Evolutionary conservation across 2,329 filamentous ascomycete species (phyloP), one percentile per base, ranked within the genome.

Genomic region (Venturiaceae sp.): DNA sequence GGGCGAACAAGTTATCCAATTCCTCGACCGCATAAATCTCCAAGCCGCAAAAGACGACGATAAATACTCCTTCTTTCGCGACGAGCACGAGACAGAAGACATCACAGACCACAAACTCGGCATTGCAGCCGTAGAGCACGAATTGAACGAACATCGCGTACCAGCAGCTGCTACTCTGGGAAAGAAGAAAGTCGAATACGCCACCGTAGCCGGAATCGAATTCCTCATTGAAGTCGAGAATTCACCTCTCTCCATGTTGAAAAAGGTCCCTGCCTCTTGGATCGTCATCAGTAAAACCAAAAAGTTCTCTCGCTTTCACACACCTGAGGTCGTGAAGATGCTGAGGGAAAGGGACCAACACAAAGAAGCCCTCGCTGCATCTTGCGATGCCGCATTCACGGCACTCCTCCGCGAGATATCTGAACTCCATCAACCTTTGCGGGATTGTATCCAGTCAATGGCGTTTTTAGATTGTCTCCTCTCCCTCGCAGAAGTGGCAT

Each of bases 251-350:
- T 80, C 80, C 1, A 83, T 90, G 57, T 80, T 96, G 61, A 94
- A 91, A 69, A 84, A 86, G 59, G 90, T 99, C 0, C 94, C 94
- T 0, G 92, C 94, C 3, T 95, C 90, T 0, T 99, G 94, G 94
- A 80, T 83, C 63, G 97, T 99, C 72, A 89, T 97, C 66, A 95
- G 88, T 59, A 92, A 92, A 54, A 99, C 94, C 6, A 97, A 97
- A 72, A 90, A 90, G 66, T 76, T 92, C 5, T 92, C 90, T 0
- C 86, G 94, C 60, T 99, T 97, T 71, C 94, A 99, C 73, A 94
- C 94, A 0, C 94, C 94, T 4, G 87, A 95, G 65, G 90, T 96
- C 26, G 80, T 95, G 53, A 83, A 84, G 61, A 80, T 96, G 65
- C 82, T 96, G 19, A 84, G 85, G 44, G 91, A 96, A 72, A 84